phyloP scores from a whole-genome alignment of 768 basidiomycete species.

The Amanita inopinata region DNA sequence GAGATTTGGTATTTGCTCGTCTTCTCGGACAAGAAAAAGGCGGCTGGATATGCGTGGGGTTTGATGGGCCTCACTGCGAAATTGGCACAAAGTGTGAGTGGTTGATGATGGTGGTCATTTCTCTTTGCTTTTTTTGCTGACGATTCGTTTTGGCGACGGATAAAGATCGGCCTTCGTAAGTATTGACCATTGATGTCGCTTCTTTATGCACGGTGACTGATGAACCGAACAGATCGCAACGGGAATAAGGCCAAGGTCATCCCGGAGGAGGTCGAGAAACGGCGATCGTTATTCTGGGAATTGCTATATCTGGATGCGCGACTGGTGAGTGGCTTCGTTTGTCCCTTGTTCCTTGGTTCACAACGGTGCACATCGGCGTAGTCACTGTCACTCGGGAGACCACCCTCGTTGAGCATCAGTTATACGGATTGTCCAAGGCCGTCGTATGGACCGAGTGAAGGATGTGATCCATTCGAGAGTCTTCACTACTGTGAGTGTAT shows the following conservation, averaged over 20 bases:
- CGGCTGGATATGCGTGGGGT: slow-evolving; percentile 47
- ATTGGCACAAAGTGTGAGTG: slow-evolving; percentile 51
- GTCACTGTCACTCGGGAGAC: slow-evolving; percentile 59
- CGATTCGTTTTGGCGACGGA: slow-evolving; percentile 7
- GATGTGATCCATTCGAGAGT: slow-evolving; percentile 26
- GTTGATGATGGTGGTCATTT: background rate
- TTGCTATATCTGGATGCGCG: slow-evolving; percentile 57
- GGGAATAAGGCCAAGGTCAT: slow-evolving; percentile 55
- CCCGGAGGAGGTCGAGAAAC: slow-evolving; percentile 61
- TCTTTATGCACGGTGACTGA: slow-evolving; percentile 3
- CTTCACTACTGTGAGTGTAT: slow-evolving; percentile 31
- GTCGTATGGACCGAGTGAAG: slow-evolving; percentile 32
- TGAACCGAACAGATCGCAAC: slow-evolving; percentile 43
- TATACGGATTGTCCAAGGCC: slow-evolving; percentile 51
- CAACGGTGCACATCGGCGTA: slow-evolving; percentile 16
- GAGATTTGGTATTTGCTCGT: slow-evolving; percentile 59
- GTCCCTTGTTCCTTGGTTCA: slow-evolving; percentile 3
- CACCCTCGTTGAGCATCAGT: slow-evolving; percentile 52
- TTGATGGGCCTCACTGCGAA: slow-evolving; percentile 50
- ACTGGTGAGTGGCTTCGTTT: slow-evolving; percentile 30
- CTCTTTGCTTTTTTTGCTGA: background rate
- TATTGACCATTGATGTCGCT: slow-evolving; percentile 8
- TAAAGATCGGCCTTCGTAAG: slow-evolving; percentile 52
- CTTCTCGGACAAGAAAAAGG: slow-evolving; percentile 62
- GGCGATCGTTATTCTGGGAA: slow-evolving; percentile 64